Base-by-base conservation (phyloP, 2,329 filamentous ascomycete genomes). In the Penicillium sp. region DNA sequence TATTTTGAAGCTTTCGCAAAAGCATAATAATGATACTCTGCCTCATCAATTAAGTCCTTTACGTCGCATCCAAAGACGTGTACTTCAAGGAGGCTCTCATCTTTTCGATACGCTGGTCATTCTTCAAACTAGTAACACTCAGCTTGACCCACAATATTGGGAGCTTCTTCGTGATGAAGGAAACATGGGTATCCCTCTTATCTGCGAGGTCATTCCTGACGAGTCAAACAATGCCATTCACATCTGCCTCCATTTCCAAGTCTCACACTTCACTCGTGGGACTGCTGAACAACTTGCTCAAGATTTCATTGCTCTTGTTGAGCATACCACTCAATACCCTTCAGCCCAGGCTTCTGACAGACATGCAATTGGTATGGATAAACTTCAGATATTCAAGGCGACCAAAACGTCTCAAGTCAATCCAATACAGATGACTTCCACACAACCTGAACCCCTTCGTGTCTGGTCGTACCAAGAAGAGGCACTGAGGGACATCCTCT, bases 91-190 rank as follows among this genome's bases (percentile, higher is more conserved):
- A 52, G 78, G 80, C 1, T 71, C 72, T 16, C 78, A 78, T 12
- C 74, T 96, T 0, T 96, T 96, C 67, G 89, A 95, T 65, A 89
- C 87, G 1, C 73, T 96, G 28, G 75, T 96, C 15, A 81, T 96
- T 45, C 75, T 96, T 10, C 92, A 96, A 65, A 85, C 86, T 41
- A 77, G 81, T 0, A 64, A 76, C 6, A 50, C 58, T 9, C 56
- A 68, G 1, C 66, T 83, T 7, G 73, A 83, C 55, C 28, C 68
- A n/a, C 57, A 64, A 1, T 74, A 83, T 33, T 84, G 81, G 81
- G 73, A 66, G 18, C 62, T 81, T 24, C 63, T 79, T 42, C 68
- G 77, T 9, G 81, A 85, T 43, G 63, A 74, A 45, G 80, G 83
- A 29, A 75, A 81, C 2, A 79, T 88, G 56, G 80, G 87, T 45